Conservation (phyloP, 1,284 basidiomycete species). For the Pterula multifida region DNA sequence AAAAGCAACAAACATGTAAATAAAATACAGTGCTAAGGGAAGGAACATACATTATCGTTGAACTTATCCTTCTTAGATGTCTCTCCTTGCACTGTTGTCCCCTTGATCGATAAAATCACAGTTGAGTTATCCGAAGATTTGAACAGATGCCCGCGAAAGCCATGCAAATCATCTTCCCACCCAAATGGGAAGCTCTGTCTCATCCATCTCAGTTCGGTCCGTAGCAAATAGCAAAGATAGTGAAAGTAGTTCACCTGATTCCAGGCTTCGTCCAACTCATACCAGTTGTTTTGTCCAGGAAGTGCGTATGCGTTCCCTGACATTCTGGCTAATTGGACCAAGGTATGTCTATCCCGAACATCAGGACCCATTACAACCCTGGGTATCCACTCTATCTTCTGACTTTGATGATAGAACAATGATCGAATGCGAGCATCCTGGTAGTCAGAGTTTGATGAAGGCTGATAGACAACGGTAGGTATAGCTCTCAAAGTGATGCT, state of each 20-base stretch:
- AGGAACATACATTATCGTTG: conserved; percentile 55
- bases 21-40: background rate
- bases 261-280: conserved; percentile 52
- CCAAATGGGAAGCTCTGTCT: conserved; percentile 65
- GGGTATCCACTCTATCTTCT: background rate
- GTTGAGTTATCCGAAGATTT: conserved; percentile 73
- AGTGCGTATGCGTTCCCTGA: conserved; percentile 70
- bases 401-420: background rate
- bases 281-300: conserved; percentile 57
- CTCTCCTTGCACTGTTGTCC: conserved; percentile 70
- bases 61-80: conserved; percentile 63
- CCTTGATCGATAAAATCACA: conserved; percentile 85
- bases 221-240: background rate
- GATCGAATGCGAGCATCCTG: conserved; percentile 1
- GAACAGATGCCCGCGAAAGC: conserved; percentile 85
- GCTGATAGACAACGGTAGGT: background rate
- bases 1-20: background rate
- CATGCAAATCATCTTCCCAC: conserved; percentile 79
- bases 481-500: background rate
- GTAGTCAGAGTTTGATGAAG: background rate
- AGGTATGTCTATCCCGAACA: conserved; percentile 57
- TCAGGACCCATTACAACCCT: conserved; percentile 41
- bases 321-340: conserved; percentile 83
- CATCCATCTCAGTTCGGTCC: background rate
- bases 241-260: conserved; percentile 27